Percentiles rank a stretch among this genome's conserved stretches.
Evolutionary conservation across 768 basidiomycete genomes (phyloP).

Genomic region (Lactarius indigo): DNA sequence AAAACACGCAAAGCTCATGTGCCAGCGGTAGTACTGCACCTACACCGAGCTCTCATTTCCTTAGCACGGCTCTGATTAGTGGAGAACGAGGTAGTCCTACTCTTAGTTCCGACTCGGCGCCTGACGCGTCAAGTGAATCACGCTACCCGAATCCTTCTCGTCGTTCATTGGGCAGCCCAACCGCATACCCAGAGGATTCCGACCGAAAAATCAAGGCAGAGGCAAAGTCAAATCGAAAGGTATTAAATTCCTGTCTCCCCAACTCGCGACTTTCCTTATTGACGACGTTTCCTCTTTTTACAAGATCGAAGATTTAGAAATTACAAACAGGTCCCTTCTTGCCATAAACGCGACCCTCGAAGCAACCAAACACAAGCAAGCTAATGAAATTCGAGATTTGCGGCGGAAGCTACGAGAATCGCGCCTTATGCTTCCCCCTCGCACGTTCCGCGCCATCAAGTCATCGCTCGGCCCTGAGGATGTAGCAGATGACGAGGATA

Average conservation of each 20-base stretch:
- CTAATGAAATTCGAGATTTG: constrained; percentile 81
- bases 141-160: constrained; percentile 11
- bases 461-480: constrained; percentile 46
- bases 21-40: constrained; percentile 38
- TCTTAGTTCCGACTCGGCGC: background rate
- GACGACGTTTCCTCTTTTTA: background rate
- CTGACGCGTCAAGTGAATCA: constrained; percentile 10
- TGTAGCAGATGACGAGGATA: constrained; percentile 38
- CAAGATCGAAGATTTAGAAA: constrained; percentile 90
- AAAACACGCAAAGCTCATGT: constrained; percentile 37
- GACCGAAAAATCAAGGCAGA: constrained; percentile 60
- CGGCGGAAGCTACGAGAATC: constrained; percentile 80
- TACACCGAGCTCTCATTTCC: constrained; percentile 43
- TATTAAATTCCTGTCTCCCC: constrained; percentile 31
- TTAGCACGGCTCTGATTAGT: constrained; percentile 18
- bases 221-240: constrained; percentile 88
- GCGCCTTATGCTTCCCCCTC: constrained; percentile 71
- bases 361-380: constrained; percentile 72
- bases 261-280: constrained; percentile 2
- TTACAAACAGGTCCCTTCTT: constrained; percentile 81
- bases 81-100: constrained; percentile 1
- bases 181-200: constrained; percentile 27
- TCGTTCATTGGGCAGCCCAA: constrained; percentile 4
- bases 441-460: constrained; percentile 52
- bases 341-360: constrained; percentile 83